Percentiles rank a stretch among this genome's conserved stretches.
These are phyloP conservation scores for Conringia planisiliqua DNA, from an alignment of 345 rosid species.

Conservation along the genomic window DNA sequence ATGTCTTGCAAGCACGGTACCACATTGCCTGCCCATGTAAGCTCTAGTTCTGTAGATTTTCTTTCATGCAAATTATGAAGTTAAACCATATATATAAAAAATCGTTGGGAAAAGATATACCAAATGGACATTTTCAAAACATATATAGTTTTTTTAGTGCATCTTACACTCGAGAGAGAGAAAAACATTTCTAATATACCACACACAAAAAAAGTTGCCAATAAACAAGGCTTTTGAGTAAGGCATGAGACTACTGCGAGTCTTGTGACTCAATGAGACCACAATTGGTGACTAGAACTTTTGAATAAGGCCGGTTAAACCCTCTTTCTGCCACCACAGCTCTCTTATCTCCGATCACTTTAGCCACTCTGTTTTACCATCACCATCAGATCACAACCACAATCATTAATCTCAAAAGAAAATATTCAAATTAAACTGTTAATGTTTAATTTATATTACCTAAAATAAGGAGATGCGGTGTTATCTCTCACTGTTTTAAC, in stretches of 20 bases:
- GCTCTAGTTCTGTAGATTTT: conserved; percentile 41
- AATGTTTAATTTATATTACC: conserved; percentile 32
- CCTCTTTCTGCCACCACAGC: conserved; percentile 92
- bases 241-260: background rate
- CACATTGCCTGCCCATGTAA: conserved; percentile 85
- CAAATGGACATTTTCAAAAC: background rate
- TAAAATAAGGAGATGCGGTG: conserved; percentile 82
- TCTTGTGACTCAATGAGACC: conserved; percentile 50
- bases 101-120: background rate
- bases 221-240: background rate
- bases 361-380: conserved; percentile 58
- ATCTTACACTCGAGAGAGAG: background rate
- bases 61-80: background rate
- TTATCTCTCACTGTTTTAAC: conserved; percentile 84
- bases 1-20: conserved; percentile 94
- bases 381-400: background rate
- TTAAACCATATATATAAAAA: background rate
- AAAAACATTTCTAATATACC: background rate
- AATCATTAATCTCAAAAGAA: background rate
- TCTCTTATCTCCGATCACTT: conserved; percentile 82
- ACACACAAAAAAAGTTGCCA: background rate
- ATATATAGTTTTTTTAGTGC: background rate
- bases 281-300: conserved; percentile 68
- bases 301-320: conserved; percentile 83
- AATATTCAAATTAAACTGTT: conserved; percentile 13